Percentiles rank a stretch among this genome's conserved stretches.
Conservation (phyloP, 768 basidiomycete genomes). For the Boletus bicolor region DNA sequence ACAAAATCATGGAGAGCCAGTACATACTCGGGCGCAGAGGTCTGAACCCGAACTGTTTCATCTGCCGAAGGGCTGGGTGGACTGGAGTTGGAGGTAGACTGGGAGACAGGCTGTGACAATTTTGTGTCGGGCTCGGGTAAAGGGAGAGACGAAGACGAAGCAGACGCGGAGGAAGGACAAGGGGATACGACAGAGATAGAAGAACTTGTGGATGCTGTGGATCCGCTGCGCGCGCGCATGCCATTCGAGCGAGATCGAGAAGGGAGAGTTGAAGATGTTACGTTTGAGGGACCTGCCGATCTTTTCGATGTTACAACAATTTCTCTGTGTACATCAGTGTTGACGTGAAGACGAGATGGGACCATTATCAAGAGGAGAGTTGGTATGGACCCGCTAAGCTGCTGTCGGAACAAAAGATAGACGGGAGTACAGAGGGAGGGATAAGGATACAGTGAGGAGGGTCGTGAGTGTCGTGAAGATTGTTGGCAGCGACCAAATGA, state of each 20-base stretch:
- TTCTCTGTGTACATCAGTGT: conserved; percentile 40
- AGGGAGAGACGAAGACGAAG: conserved; percentile 46
- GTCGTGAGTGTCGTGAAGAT: conserved; percentile 31
- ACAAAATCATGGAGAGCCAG: conserved; percentile 90
- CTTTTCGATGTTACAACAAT: conserved; percentile 34
- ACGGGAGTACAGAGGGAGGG: conserved; percentile 7
- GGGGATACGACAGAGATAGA: conserved; percentile 57
- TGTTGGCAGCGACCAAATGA: not conserved
- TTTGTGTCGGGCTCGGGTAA: conserved; percentile 34
- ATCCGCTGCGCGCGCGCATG: conserved; percentile 45
- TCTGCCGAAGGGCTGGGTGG: conserved; percentile 44
- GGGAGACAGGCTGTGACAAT: conserved; percentile 22
- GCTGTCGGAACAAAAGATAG: no score
- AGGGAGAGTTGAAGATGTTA: conserved; percentile 23
- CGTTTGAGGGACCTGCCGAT: conserved; percentile 29
- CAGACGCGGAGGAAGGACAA: conserved; percentile 45
- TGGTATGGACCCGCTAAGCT: no score
- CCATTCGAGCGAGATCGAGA: conserved; percentile 13
- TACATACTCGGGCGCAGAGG: conserved; percentile 62
- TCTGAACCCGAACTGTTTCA: conserved; percentile 43
- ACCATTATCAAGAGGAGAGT: conserved; percentile 34
- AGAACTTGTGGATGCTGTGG: conserved; percentile 55
- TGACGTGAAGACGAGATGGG: conserved; percentile 45
- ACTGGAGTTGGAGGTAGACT: conserved; percentile 32
- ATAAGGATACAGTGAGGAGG: conserved; percentile 26